A percentile compares a stretch with the other conserved stretches of the same genome.
Evolutionary conservation across 768 basidiomycete genomes (phyloP).

Genomic region (Lyophyllum atratum): DNA sequence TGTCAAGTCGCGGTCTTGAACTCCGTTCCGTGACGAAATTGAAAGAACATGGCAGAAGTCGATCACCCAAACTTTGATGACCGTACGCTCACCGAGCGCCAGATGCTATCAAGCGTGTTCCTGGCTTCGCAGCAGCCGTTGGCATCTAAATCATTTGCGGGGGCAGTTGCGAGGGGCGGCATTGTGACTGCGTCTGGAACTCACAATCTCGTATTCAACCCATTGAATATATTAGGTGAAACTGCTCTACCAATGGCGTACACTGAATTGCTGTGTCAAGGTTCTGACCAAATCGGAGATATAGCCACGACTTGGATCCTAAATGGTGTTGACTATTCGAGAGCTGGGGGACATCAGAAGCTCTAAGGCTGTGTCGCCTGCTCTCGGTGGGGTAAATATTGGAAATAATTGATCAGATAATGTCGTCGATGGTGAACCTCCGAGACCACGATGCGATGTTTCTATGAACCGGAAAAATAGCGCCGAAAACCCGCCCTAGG

Average conservation of each 20-base stretch:
- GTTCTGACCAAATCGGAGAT: background rate
- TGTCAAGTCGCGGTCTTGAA: background rate
- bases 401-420: background rate
- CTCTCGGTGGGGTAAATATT: background rate
- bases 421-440: background rate
- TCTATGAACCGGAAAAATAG: background rate
- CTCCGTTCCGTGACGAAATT: slow-evolving; percentile 1
- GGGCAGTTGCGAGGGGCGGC: background rate
- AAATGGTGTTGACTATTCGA: too few species aligned
- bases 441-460: background rate
- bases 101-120: background rate
- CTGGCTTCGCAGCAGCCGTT: background rate
- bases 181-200: background rate
- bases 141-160: background rate
- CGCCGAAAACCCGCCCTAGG: background rate
- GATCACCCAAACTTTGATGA: background rate
- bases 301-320: background rate
- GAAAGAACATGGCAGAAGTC: background rate
- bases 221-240: background rate
- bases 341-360: background rate
- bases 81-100: background rate
- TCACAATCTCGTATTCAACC: background rate
- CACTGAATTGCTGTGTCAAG: background rate
- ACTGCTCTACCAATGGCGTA: too few species aligned
- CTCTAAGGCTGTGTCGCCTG: background rate